These are phyloP conservation scores for Gaertneriomyces semiglobifer DNA, from an alignment of 192 early-diverging fungal species.

Conservation along the genomic window DNA sequence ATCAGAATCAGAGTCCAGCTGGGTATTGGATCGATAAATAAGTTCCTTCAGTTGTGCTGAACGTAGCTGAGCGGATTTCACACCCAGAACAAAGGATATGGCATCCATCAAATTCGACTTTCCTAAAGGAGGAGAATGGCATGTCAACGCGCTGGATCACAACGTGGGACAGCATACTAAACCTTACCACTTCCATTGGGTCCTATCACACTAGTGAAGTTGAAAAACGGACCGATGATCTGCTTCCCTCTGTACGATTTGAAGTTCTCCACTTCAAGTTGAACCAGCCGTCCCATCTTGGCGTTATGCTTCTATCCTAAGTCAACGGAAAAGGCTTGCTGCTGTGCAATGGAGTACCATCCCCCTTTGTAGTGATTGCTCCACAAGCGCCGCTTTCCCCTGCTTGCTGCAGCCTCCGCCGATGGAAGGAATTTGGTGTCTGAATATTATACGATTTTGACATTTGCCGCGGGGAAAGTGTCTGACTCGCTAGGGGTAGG, in stretches of 20 bases:
- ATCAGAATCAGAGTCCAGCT: conserved; percentile 13
- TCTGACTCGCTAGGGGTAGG: too few species aligned
- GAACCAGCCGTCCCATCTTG: conserved; percentile 67
- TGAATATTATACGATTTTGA: too few species aligned
- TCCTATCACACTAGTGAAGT: conserved; percentile 94
- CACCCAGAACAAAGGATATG: conserved; percentile 95
- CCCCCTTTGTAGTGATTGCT: too few species aligned
- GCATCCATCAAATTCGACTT: conserved; percentile 99
- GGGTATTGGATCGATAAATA: conserved; percentile 67
- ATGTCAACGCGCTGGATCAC: not conserved
- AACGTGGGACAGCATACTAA: not conserved
- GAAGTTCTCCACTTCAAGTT: conserved; percentile 95
- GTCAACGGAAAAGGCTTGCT: too few species aligned
- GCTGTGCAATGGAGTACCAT: too few species aligned
- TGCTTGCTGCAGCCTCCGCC: too few species aligned
- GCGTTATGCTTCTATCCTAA: not conserved
- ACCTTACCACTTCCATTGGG: conserved; percentile 88
- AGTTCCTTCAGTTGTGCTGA: conserved; percentile 86
- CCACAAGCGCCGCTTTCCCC: too few species aligned
- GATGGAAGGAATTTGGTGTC: too few species aligned
- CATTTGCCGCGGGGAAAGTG: too few species aligned
- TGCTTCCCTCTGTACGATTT: conserved; percentile 97
- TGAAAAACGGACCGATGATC: conserved; percentile 87
- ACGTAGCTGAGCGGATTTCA: conserved; percentile 87
- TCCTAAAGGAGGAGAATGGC: conserved; percentile 41